Evolutionary conservation across 768 basidiomycete species (phyloP).

Genomic region (Hemileccinum rubropunctum): DNA sequence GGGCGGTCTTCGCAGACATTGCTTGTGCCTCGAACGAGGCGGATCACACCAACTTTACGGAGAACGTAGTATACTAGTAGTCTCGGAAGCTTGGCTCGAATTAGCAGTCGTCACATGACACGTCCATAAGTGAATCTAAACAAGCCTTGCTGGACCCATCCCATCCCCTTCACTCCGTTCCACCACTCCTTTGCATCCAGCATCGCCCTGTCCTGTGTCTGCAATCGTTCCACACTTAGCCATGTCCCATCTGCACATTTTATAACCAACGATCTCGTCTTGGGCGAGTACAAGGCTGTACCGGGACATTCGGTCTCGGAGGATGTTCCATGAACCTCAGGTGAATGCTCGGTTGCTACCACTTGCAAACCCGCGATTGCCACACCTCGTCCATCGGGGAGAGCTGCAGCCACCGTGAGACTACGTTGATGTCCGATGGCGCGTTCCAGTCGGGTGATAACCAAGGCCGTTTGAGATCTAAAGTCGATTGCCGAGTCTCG

Average conservation of each 20-base stretch:
- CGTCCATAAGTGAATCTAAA: slow-evolving; percentile 7
- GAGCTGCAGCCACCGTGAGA: slow-evolving; percentile 18
- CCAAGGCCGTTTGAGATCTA: slow-evolving; percentile 18
- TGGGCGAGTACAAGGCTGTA: slow-evolving; percentile 41
- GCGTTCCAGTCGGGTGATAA: slow-evolving; percentile 21
- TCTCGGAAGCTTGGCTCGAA: slow-evolving; percentile 1
- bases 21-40: slow-evolving; percentile 12
- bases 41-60: slow-evolving; percentile 7
- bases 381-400: slow-evolving; percentile 28
- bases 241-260: slow-evolving; percentile 53
- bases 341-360: slow-evolving; percentile 3
- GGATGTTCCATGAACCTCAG: not conserved
- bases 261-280: slow-evolving; percentile 43
- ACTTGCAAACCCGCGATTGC: slow-evolving; percentile 19
- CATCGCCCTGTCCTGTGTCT: slow-evolving; percentile 57
- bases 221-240: slow-evolving; percentile 53
- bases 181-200: slow-evolving; percentile 69
- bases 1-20: slow-evolving; percentile 19
- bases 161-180: slow-evolving; percentile 57
- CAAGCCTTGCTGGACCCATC: slow-evolving; percentile 19
- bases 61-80: not conserved
- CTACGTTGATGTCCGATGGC: slow-evolving; percentile 30
- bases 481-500: slow-evolving; percentile 17
- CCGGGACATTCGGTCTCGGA: slow-evolving; percentile 31
- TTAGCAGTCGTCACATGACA: slow-evolving; percentile 19